phyloP scores from a whole-genome alignment of 129 eudicot species.

The Arctium lappa region DNA sequence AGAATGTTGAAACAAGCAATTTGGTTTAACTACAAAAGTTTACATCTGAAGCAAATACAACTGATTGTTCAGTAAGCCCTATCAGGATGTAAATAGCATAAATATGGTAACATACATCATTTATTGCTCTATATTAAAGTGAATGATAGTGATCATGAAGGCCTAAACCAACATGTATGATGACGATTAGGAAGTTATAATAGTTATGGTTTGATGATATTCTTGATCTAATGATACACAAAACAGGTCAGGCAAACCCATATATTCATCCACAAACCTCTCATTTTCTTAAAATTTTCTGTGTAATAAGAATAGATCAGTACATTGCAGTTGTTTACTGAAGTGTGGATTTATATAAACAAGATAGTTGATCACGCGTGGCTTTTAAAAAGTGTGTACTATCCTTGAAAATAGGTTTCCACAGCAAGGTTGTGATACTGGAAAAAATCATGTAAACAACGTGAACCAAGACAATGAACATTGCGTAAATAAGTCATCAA shows the following conservation, averaged over 20 bases:
- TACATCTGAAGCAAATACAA: background rate
- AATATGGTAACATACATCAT: too few species aligned
- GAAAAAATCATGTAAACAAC: background rate
- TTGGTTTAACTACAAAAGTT: background rate
- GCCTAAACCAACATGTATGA: background rate
- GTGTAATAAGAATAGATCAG: background rate
- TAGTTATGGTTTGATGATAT: background rate
- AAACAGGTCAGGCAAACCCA: background rate
- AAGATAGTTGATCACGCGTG: background rate
- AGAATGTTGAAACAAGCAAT: background rate
- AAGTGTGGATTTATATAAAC: background rate
- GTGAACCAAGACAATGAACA: background rate
- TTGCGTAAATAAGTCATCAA: background rate
- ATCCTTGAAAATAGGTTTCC: background rate
- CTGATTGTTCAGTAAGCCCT: background rate
- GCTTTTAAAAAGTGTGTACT: background rate
- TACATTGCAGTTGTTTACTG: background rate
- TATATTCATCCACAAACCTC: background rate
- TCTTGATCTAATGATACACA: background rate
- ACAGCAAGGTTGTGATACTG: background rate
- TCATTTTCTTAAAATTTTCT: background rate
- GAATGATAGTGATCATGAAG: background rate
- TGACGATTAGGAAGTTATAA: background rate
- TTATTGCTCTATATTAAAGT: too few species aligned
- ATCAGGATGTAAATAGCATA: background rate